Base-by-base conservation (phyloP, 2,329 filamentous ascomycete species). In the Cryoendolithus antarcticus region DNA sequence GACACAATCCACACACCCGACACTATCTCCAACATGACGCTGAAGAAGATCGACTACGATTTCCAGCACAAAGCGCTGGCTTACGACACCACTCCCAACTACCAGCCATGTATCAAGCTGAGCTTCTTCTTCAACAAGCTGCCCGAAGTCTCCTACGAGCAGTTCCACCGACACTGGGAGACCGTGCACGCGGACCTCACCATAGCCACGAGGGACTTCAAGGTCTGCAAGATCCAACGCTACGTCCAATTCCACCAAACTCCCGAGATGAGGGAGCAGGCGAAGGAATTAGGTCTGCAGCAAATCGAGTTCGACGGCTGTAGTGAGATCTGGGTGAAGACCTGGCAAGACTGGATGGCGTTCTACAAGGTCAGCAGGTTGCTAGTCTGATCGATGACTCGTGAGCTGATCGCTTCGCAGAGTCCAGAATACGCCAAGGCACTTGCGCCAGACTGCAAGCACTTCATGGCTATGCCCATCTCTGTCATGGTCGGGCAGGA, bases 101-200 rank as follows among this genome's bases (percentile, higher is more conserved):
- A 50, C 31, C 55, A 58, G 39, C 54, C 55, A 35, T 56, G 47
- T 35, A 50, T 57, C 39, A 57, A 58, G 32, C 44, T 58, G 3
- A 48, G 46, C 13, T 52, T 52, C 43, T 57, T 55, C 45, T 57
- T 57, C 46, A 54, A 48, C 44, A 58, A 57, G 42, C 45, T 54
- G 2, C 52, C 49, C 8, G 34, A 53, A 21, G 52, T 58, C 37
- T 53, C 52, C 15, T 45, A 57, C 35, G 52, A 53, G 34, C 49
- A 56, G 28, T 58, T 58, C 37, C 51, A 57, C 37, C 52, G 50
- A 34, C 55, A 57, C 40, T 57, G 55, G 48, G 54, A 54, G 37
- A 55, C 55, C 15, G 52, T 58, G 2, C 54, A 57, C 34, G 48
- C 54, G 4, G 55, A 58, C 35, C 39, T 57, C 21, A 56, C 54